Evolutionary conservation across 345 rosid species (phyloP), one percentile per base, ranked within the genome.

Genomic region (Alliaria petiolata): DNA sequence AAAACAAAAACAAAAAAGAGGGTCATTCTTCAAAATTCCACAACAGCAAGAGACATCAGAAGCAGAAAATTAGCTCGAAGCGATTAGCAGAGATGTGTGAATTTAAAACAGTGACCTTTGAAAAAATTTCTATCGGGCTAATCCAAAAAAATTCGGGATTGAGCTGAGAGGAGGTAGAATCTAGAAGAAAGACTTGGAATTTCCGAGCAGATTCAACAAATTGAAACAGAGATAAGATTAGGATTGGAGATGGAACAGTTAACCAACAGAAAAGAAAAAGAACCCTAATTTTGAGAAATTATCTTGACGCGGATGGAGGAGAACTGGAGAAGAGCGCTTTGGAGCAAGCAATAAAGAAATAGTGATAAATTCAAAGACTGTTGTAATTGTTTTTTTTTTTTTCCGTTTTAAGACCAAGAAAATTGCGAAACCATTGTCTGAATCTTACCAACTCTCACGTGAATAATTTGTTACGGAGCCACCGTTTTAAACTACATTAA

Each of bases 271-370:
- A 1, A 17, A 36, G 2, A 31, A 28, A 44, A 40, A 40, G 0
- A 70, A 61, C 71, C 77, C 77, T 72, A 72, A 65, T 64, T 35
- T 16, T 56, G 19, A 56, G 35, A 5, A 65, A 45, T 44, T 33
- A 62, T 64, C 58, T 64, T 35, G 56, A 53, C 52, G n/a, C n/a
- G n/a, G n/a, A n/a, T n/a, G n/a, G n/a, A n/a, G n/a, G n/a, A n/a
- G n/a, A n/a, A n/a, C n/a, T n/a, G n/a, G n/a, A n/a, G n/a, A n/a
- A n/a, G n/a, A n/a, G n/a, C n/a, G n/a, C n/a, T n/a, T n/a, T n/a
- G n/a, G n/a, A n/a, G n/a, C n/a, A n/a, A n/a, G n/a, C n/a, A n/a
- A n/a, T n/a, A n/a, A n/a, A n/a, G n/a, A n/a, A n/a, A n/a, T n/a
- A n/a, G n/a, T n/a, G n/a, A n/a, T n/a, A n/a, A n/a, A n/a, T n/a